phyloP scores from a whole-genome alignment of 78 protist genomes.

The Cavenderia fasciculata region DNA sequence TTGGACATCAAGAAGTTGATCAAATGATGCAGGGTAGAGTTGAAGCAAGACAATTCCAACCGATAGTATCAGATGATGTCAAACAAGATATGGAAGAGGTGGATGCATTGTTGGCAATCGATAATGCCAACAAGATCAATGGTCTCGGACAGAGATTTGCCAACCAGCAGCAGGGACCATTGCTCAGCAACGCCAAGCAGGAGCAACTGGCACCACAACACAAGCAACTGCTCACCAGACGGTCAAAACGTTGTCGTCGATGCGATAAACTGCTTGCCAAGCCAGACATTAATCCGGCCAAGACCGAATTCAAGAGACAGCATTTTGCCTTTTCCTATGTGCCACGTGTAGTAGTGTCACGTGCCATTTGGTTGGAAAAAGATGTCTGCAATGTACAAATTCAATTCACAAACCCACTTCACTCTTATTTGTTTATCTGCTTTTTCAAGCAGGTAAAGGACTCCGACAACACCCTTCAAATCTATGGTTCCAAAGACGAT shows the following conservation, averaged over 20 bases:
- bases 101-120: neutral
- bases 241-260: conserved; percentile 56
- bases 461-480: too few species aligned
- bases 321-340: conserved; percentile 54
- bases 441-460: conserved; percentile 8
- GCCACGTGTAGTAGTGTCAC: conserved; percentile 1
- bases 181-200: too few species aligned
- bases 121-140: neutral
- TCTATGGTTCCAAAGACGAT: conserved; percentile 8
- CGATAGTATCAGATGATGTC: neutral
- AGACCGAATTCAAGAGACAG: conserved; percentile 56
- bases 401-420: conserved; percentile 34
- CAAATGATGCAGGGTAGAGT: neutral
- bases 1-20: neutral
- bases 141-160: conserved; percentile 9
- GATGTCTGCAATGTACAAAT: conserved; percentile 16
- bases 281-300: conserved; percentile 19
- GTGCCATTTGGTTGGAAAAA: conserved; percentile 5
- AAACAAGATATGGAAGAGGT: conserved; percentile 7
- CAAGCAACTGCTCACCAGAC: conserved; percentile 2
- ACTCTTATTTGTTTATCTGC: neutral
- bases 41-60: neutral
- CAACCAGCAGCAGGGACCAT: neutral
- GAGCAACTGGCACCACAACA: conserved; percentile 39
- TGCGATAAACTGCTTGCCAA: conserved; percentile 47